phyloP scores from a whole-genome alignment of 2,329 filamentous ascomycete species.

The Beauveria medogensis region DNA sequence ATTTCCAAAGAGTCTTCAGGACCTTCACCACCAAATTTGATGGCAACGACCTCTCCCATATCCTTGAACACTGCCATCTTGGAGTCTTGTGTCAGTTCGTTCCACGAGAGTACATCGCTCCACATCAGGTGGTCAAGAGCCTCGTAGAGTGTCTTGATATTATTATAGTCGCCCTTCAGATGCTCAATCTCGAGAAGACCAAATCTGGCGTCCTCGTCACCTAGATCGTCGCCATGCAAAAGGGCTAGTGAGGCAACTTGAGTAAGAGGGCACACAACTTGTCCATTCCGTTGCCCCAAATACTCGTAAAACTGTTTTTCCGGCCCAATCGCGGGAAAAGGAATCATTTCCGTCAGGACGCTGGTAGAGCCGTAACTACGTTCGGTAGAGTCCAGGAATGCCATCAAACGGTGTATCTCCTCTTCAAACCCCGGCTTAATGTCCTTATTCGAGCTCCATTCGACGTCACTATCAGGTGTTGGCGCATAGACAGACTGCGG shows the following conservation, averaged over 20 bases:
- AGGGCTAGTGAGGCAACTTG: constrained; percentile 23
- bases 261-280: constrained; percentile 23
- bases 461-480: constrained; percentile 18
- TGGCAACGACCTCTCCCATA: constrained; percentile 41
- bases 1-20: constrained; percentile 39
- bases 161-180: constrained; percentile 16
- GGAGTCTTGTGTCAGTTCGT: constrained; percentile 26
- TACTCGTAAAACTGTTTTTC: constrained; percentile 38
- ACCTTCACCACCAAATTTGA: constrained; percentile 36
- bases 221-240: constrained; percentile 23
- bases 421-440: constrained; percentile 34
- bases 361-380: constrained; percentile 51
- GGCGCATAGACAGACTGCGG: constrained; percentile 21
- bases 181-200: constrained; percentile 35
- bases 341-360: constrained; percentile 31
- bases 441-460: constrained; percentile 22
- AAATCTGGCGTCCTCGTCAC: constrained; percentile 29
- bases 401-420: constrained; percentile 55
- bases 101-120: constrained; percentile 32
- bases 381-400: constrained; percentile 53
- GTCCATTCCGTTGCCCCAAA: constrained; percentile 24
- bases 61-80: constrained; percentile 37
- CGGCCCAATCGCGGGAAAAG: constrained; percentile 24
- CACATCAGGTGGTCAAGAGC: constrained; percentile 41
- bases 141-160: constrained; percentile 21